phyloP scores from a whole-genome alignment of 805 yeast genomes.

The Yamadazyma olivae region DNA sequence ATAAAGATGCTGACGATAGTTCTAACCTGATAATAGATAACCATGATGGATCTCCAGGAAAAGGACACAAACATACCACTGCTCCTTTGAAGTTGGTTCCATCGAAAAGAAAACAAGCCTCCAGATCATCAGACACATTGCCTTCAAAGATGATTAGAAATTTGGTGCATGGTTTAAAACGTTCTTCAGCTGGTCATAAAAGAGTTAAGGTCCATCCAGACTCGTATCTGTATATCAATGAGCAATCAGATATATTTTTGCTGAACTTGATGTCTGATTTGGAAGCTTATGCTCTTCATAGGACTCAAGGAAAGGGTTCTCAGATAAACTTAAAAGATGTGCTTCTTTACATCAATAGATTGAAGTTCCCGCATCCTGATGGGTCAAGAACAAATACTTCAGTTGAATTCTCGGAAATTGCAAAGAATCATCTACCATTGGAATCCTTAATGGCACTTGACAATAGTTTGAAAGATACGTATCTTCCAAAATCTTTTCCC shows the following conservation, averaged over 20 bases:
- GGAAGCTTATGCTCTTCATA: slow-evolving; percentile 34
- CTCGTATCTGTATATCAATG: slow-evolving; percentile 19
- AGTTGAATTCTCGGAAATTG: slow-evolving; percentile 27
- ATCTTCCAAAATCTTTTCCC: neutral
- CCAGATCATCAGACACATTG: no score
- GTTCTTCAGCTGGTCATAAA: neutral
- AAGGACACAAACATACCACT: neutral
- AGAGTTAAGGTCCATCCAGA: slow-evolving; percentile 7
- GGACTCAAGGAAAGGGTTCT: slow-evolving; percentile 16
- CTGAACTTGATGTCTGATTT: slow-evolving; percentile 28
- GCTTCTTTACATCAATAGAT: slow-evolving; percentile 29
- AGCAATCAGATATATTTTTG: slow-evolving; percentile 30
- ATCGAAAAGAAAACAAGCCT: no score
- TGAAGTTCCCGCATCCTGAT: slow-evolving; percentile 18
- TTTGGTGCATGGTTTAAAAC: slow-evolving; percentile 12
- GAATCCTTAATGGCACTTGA: slow-evolving; percentile 32
- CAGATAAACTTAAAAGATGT: slow-evolving; percentile 33
- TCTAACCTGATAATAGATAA: neutral
- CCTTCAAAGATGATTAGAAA: slow-evolving; percentile 14
- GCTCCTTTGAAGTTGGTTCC: no score
- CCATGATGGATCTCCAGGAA: neutral
- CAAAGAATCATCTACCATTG: slow-evolving; percentile 33
- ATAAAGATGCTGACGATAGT: neutral
- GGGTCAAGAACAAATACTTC: slow-evolving; percentile 13
- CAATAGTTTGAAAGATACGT: slow-evolving; percentile 19